These are phyloP conservation scores for Penicillium crystallinum DNA, from an alignment of 495 filamentous ascomycete species.

Conservation along the genomic window DNA sequence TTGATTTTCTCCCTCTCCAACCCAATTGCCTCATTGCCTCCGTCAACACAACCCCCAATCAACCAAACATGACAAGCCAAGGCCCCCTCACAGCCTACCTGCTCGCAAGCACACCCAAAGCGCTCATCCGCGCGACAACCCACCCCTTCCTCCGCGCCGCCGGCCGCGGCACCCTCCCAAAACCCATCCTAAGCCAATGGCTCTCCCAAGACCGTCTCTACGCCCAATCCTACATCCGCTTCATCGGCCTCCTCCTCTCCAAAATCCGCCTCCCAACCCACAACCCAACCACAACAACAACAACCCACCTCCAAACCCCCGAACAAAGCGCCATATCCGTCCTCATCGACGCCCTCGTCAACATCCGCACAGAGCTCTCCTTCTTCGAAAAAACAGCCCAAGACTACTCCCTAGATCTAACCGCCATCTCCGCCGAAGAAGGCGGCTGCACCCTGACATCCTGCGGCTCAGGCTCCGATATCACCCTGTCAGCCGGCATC, in stretches of 20 bases:
- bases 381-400: conserved; percentile 62
- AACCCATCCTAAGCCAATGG: conserved; percentile 57
- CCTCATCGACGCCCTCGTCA: conserved; percentile 59
- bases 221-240: conserved; percentile 65
- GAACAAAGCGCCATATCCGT: conserved; percentile 51
- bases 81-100: conserved; percentile 30
- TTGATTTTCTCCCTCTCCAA: not conserved
- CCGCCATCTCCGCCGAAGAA: conserved; percentile 32
- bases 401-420: conserved; percentile 56
- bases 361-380: conserved; percentile 59
- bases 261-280: conserved; percentile 53
- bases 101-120: conserved; percentile 19
- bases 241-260: conserved; percentile 60
- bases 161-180: conserved; percentile 56
- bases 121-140: conserved; percentile 55
- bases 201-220: conserved; percentile 73
- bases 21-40: not conserved
- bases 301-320: conserved; percentile 13
- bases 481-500: conserved; percentile 17
- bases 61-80: conserved; percentile 20
- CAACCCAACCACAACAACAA: conserved; percentile 16
- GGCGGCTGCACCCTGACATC: conserved; percentile 5
- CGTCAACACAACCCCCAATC: not conserved
- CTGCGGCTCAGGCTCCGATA: conserved; percentile 3
- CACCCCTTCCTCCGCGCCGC: conserved; percentile 64